Conservation (phyloP, 2,329 filamentous ascomycete genomes). For the Hypomyces rosellus region DNA sequence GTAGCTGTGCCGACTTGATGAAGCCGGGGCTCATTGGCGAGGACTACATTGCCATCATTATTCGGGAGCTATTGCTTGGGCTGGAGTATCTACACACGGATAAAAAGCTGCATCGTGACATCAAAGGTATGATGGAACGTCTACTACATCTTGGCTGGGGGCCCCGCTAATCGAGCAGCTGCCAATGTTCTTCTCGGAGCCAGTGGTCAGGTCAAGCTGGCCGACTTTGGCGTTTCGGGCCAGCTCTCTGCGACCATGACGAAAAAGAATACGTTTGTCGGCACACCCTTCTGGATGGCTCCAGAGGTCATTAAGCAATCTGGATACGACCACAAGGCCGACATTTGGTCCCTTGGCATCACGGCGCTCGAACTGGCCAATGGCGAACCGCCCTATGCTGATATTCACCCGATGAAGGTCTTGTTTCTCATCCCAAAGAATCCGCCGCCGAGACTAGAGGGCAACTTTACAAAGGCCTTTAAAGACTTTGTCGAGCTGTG, state of each 20-base stretch:
- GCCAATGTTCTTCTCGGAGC: conserved; percentile 86
- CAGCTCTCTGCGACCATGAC: conserved; percentile 98
- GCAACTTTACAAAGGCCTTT: conserved; percentile 74
- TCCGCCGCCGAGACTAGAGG: conserved; percentile 72
- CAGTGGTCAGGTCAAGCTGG: conserved; percentile 92
- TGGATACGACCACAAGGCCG: conserved; percentile 94
- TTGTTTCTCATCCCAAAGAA: conserved; percentile 96
- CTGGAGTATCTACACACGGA: conserved; percentile 90
- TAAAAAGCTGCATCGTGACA: conserved; percentile 92
- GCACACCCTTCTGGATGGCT: conserved; percentile 99
- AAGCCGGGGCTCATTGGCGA: conserved; percentile 87
- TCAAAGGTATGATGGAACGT: conserved; percentile 79
- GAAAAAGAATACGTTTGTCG: conserved; percentile 98
- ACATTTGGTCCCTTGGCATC: conserved; percentile 96
- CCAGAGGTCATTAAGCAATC: conserved; percentile 98
- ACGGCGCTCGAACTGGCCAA: conserved; percentile 87
- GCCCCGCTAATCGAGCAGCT: conserved; percentile 45
- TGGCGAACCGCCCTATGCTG: conserved; percentile 88
- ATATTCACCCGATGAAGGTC: conserved; percentile 98
- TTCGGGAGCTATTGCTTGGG: conserved; percentile 81
- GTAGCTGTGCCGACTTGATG: conserved; percentile 92
- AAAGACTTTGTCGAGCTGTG: conserved; percentile 83
- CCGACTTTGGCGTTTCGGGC: conserved; percentile 94
- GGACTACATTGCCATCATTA: conserved; percentile 94
- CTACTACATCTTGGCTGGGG: too few relatives aligned